Evolutionary conservation across 2,329 filamentous ascomycete species (phyloP).

Genomic region (Penicillium sp.): DNA sequence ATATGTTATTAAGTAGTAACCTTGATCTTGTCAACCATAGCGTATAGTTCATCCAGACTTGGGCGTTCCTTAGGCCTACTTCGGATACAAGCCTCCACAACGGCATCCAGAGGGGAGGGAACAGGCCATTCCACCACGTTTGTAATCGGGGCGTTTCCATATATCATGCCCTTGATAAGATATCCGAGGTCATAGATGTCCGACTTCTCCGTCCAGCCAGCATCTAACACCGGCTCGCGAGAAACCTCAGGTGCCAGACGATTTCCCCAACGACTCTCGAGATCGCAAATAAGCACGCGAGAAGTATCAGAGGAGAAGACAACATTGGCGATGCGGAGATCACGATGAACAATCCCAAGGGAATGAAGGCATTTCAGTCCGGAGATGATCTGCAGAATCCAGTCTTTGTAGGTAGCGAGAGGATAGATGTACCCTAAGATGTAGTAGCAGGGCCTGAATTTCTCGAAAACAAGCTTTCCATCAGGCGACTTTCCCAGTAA

Average conservation of each 20-base stretch:
- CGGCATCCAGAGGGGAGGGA: neutral
- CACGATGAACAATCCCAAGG: constrained; percentile 1
- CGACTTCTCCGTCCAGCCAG: neutral
- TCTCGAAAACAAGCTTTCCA: too few species aligned
- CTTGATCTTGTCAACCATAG: neutral
- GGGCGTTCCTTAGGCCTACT: neutral
- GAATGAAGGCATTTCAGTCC: neutral
- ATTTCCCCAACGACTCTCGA: neutral
- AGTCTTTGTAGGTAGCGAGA: too few species aligned
- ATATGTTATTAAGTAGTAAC: too few species aligned
- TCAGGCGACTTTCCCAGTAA: too few species aligned
- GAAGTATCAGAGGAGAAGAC: neutral
- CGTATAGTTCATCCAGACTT: neutral
- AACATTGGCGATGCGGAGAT: neutral
- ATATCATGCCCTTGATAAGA: neutral
- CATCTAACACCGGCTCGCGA: neutral
- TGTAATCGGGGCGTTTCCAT: neutral
- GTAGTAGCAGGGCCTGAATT: too few species aligned
- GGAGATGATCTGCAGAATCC: too few species aligned
- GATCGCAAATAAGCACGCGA: neutral
- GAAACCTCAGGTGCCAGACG: neutral
- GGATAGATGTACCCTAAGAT: too few species aligned
- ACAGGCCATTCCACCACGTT: neutral
- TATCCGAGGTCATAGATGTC: constrained; percentile 1
- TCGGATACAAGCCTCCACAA: neutral